Percentiles rank a stretch among this genome's conserved stretches.
Evolutionary conservation across 2,329 filamentous ascomycete genomes (phyloP).

Genomic region (Sclerotinia borealis): DNA sequence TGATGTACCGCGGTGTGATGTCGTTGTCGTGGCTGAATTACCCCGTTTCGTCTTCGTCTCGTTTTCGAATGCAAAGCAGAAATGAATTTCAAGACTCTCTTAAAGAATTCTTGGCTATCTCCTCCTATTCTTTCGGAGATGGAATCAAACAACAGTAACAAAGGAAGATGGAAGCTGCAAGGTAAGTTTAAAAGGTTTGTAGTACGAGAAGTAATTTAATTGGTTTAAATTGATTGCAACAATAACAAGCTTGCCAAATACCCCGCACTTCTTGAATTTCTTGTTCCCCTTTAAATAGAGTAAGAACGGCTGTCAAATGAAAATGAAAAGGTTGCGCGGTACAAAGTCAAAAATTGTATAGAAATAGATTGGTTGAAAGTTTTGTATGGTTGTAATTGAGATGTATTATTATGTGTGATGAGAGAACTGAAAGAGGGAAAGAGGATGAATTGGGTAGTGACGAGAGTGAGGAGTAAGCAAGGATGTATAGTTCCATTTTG

Average conservation of each 20-base stretch:
- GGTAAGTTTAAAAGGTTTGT: neutral
- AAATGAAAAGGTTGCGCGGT: no score
- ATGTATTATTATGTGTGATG: neutral
- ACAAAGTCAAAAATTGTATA: neutral
- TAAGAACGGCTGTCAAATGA: neutral
- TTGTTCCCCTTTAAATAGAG: neutral
- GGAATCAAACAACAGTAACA: constrained; percentile 9
- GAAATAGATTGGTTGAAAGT: neutral
- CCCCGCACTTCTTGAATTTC: constrained; percentile 8
- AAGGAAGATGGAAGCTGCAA: constrained; percentile 11
- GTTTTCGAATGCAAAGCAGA: constrained; percentile 16
- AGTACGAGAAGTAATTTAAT: constrained; percentile 3
- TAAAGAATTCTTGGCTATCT: neutral
- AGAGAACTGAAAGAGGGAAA: neutral
- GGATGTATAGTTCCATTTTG: constrained; percentile 5
- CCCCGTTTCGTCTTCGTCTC: neutral
- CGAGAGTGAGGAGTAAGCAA: neutral
- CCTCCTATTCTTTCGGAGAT: neutral
- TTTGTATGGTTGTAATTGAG: neutral
- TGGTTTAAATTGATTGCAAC: neutral
- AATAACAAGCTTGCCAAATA: constrained; percentile 3
- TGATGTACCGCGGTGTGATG: neutral
- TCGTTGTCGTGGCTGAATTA: neutral
- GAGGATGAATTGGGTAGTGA: neutral
- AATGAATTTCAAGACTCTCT: neutral